Base-by-base conservation (phyloP, 805 yeast genomes). In the Jamesozyma lodderae region DNA sequence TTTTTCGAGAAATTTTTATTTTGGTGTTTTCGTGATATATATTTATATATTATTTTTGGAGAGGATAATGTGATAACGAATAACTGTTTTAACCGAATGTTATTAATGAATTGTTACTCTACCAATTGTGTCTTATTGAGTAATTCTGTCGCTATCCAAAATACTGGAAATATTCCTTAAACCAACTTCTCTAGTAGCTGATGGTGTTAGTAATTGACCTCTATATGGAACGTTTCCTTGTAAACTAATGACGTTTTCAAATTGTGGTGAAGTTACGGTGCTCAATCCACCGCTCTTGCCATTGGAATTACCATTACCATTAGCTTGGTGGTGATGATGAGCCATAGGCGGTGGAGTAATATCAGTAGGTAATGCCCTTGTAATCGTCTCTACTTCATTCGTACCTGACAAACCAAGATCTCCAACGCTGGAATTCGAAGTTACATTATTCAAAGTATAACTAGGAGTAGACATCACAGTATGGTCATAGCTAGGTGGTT, bases 401-500 rank as follows among this genome's bases (percentile, higher is more conserved):
- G 6, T 11, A 14, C 19, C 6, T 6, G 6, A 14, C 10, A 14
- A 27, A 15, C 11, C 26, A n/a, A n/a, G n/a, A n/a, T 28, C 37
- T 20, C 19, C 36, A 10, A 28, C 16, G 15, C 25, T 37, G 9
- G 41, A 33, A 15, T 32, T 33, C 3, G 41, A 32, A 6, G 17
- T 15, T 4, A 23, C 24, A 17, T 13, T 15, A 10, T 20, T 9
- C 15, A 35, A 15, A 7, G 19, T 18, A n/a, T 35, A 24, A 7
- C 5, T 7, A 6, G 23, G 3, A 6, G 10, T 20, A 4, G 21
- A 13, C 14, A 9, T 22, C 9, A 38, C 20, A 20, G 46, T 54
- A 31, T 52, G 53, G 32, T 63, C 69, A 59, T 92, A 90, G 2
- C 77, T 75, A 1, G 98, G 98, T 0, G 98, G 98, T 17, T 88